These are phyloP conservation scores for Leishmania gerbilli DNA, from an alignment of 208 protist species.

Conservation along the genomic window DNA sequence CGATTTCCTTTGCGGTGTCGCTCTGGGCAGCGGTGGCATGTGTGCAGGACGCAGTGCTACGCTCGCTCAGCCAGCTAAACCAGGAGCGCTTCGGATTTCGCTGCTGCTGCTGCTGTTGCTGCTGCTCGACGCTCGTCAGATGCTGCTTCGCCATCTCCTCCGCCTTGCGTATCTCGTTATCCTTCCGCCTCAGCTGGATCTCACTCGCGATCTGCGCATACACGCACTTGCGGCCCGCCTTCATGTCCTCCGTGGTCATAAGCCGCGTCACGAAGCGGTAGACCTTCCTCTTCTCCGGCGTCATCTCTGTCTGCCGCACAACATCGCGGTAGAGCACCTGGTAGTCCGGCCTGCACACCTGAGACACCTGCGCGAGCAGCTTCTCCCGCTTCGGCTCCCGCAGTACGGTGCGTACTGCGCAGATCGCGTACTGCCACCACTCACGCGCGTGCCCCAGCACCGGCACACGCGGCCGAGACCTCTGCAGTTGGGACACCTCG, in stretches of 20 bases:
- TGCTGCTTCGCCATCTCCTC: conserved; percentile 42
- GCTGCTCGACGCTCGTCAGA: conserved; percentile 20
- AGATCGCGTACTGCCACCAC: conserved; percentile 82
- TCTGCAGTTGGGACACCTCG: conserved; percentile 35
- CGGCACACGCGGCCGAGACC: conserved; percentile 48
- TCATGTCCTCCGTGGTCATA: conserved; percentile 83
- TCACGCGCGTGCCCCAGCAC: conserved; percentile 54
- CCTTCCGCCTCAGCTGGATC: conserved; percentile 71
- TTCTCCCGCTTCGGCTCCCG: conserved; percentile 42
- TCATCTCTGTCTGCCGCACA: conserved; percentile 67
- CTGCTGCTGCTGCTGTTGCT: conserved; percentile 17
- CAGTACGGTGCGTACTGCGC: conserved; percentile 44
- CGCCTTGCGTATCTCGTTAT: conserved; percentile 58
- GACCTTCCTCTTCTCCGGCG: conserved; percentile 51
- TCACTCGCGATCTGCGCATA: conserved; percentile 80
- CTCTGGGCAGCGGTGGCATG: conserved; percentile 7
- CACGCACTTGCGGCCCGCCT: conserved; percentile 62
- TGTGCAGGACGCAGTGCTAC: conserved; percentile 4
- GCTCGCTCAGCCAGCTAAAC: conserved; percentile 53
- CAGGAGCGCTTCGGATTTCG: conserved; percentile 38
- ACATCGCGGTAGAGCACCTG: conserved; percentile 76
- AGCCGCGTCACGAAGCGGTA: conserved; percentile 83
- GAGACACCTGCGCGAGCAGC: conserved; percentile 62
- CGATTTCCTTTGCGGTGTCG: conserved; percentile 28
- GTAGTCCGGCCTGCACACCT: conserved; percentile 68